Base-by-base conservation (phyloP, 1,284 basidiomycete genomes). In the Hemileia vastatrix region DNA sequence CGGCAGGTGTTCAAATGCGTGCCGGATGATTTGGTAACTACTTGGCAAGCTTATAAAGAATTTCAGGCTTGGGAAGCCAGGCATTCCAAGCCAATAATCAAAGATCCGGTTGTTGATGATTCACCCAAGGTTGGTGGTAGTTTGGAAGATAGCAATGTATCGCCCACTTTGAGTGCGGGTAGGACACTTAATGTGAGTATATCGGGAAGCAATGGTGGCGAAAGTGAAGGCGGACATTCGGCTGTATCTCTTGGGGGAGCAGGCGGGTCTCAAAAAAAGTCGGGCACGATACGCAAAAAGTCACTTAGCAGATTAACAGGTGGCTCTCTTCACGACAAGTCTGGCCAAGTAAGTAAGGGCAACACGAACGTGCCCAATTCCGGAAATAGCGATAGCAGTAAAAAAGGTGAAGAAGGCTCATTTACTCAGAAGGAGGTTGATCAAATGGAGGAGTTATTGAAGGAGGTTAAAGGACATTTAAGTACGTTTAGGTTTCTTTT, bases 1-100 rank as follows among this genome's bases (percentile, higher is more conserved):
- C 85, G 90, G 62, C 92, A 88, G 75, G 90, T 95, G 0, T 96
- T 96, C 79, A 86, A 90, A 71, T 86, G 87, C 53, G 80, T 91
- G 43, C 92, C 92, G 3, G 92, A 95, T 74, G 91, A 96, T 74
- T 79, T 86, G 13, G 83, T 95, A 57, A 87, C 86, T 1, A 92
- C 90, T 0, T 96, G 92, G 93, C 90, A 91, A 70, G 87, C 90
- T 72, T 94, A 94, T 78, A 92, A 86, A 74, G 86, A 91, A 65
- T 94, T 89, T 65, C 74, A 73, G 36, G 67, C 67, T 21, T 57
- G 67, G 53, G 32, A 21, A 18, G 32, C 23, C 21, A 54, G 58
- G 19, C 64, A 40, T 19, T 27, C 44, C 33, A 50, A 49, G 32
- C 54, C 53, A 18, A 8, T 49, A n/a, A 57, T 50, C 18, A 13